A percentile compares a stretch with the other conserved stretches of the same genome.
Evolutionary conservation across 2,329 filamentous ascomycete genomes (phyloP).

Genomic region (Pyricularia grisea): DNA sequence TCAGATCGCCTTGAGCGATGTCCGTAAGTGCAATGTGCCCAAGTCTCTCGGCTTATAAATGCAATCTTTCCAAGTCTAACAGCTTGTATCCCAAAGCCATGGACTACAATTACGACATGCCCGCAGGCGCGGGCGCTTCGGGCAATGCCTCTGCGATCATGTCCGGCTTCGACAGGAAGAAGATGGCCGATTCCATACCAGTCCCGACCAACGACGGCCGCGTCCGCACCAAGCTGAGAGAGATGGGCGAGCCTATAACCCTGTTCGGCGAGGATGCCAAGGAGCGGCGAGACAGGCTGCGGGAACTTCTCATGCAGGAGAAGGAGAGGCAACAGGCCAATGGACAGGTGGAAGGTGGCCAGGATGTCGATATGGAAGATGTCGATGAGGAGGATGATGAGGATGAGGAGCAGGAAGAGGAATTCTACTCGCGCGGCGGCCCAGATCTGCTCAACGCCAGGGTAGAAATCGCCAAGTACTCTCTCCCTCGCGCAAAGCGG

Average conservation of each 20-base stretch:
- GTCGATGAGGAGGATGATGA: conserved; percentile 43
- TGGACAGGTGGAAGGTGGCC: conserved; percentile 47
- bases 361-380: conserved; percentile 53
- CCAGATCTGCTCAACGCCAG: conserved; percentile 66
- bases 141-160: conserved; percentile 81
- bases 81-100: conserved; percentile 21
- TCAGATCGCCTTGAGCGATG: conserved; percentile 38
- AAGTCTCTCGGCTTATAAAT: background rate
- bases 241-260: conserved; percentile 87
- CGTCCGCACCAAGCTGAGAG: conserved; percentile 71
- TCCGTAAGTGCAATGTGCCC: conserved; percentile 24
- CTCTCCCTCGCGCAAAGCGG: conserved; percentile 70
- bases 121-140: conserved; percentile 54
- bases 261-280: conserved; percentile 84
- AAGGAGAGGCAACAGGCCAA: conserved; percentile 44
- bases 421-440: conserved; percentile 87
- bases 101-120: conserved; percentile 81
- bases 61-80: background rate
- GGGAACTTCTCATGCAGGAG: conserved; percentile 52
- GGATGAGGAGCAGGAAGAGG: conserved; percentile 71
- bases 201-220: conserved; percentile 87
- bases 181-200: conserved; percentile 76
- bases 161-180: conserved; percentile 84
- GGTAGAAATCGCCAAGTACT: conserved; percentile 71
- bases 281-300: conserved; percentile 77